Evolutionary conservation across 192 early-diverging fungal species (phyloP), one percentile per base, ranked within the genome.

Genomic region (Oehlia diaphana): DNA sequence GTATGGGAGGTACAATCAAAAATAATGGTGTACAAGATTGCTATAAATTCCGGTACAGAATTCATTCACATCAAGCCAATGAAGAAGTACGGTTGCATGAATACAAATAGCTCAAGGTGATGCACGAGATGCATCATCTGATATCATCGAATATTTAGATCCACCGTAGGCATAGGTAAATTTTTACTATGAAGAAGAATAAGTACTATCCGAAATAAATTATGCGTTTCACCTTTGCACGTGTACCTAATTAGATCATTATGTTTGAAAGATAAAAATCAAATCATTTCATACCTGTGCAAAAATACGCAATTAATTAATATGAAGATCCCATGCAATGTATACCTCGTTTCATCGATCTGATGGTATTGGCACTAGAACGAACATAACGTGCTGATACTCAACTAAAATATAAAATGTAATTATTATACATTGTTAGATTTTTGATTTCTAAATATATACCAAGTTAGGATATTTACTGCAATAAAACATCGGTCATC

Each of bases 21-120:
- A 78, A 78, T 33, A 78, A 35, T 33, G 77, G 66, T 8, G 77
- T 68, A 49, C 77, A 78, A 35, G 76, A 68, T 78, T 78, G 76
- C 50, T 78, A 78, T 26, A 39, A 78, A 78, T 37, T 69, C 28
- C 16, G 77, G 66, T 10, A 78, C 66, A 47, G 63, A 33, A 58
- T 78, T 78, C 64, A 78, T 78, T 12, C 1, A 78, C 76, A 33
- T 78, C 76, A 66, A 78, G 76, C 47, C 63, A 78, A 78, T 78
- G 76, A n/a, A 78, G 65, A 58, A 78, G 76, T 10, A 78, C 69
- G 16, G 65, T 78, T n/a, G 76, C 77, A 68, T 78, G 63, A 78
- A 78, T 23, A 64, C 77, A 78, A 31, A 78, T 78, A n/a, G 77
- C 58, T 68, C 69, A 66, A 23, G 77, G 69, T n/a, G 66, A 68